phyloP scores from a whole-genome alignment of 441 rosid genomes.

The Jatropha multifida region DNA sequence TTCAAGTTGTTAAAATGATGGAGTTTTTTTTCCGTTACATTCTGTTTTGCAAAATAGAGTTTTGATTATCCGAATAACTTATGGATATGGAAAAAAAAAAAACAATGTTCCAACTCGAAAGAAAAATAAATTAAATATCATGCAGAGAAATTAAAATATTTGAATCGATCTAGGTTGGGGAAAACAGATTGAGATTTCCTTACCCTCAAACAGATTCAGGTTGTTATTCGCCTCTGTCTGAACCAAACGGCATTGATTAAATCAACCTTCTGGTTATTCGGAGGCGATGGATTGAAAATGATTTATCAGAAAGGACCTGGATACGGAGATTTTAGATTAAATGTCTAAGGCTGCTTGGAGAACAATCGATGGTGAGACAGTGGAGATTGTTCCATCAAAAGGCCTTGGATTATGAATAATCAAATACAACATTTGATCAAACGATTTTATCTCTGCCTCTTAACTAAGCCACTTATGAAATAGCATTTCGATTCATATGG shows the following conservation, averaged over 20 bases:
- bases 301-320: neutral
- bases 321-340: no score
- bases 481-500: conserved; percentile 28
- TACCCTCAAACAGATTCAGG: conserved; percentile 35
- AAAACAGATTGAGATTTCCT: conserved; percentile 19
- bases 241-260: conserved; percentile 35
- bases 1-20: no score
- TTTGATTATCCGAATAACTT: no score
- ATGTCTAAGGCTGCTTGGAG: conserved; percentile 51
- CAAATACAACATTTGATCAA: conserved; percentile 11
- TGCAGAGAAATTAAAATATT: neutral
- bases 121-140: neutral
- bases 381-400: conserved; percentile 36
- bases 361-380: conserved; percentile 21
- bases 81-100: no score
- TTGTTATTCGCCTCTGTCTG: conserved; percentile 56
- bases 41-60: no score
- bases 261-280: conserved; percentile 49
- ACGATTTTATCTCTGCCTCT: conserved; percentile 45
- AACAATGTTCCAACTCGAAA: neutral
- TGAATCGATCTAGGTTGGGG: conserved; percentile 33
- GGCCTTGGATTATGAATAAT: conserved; percentile 24
- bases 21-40: no score
- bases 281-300: conserved; percentile 22
- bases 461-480: conserved; percentile 59